Percentiles rank a stretch among this genome's conserved stretches.
phyloP scores from a whole-genome alignment of 2,329 filamentous ascomycete genomes.

The Didymella keratinophila region DNA sequence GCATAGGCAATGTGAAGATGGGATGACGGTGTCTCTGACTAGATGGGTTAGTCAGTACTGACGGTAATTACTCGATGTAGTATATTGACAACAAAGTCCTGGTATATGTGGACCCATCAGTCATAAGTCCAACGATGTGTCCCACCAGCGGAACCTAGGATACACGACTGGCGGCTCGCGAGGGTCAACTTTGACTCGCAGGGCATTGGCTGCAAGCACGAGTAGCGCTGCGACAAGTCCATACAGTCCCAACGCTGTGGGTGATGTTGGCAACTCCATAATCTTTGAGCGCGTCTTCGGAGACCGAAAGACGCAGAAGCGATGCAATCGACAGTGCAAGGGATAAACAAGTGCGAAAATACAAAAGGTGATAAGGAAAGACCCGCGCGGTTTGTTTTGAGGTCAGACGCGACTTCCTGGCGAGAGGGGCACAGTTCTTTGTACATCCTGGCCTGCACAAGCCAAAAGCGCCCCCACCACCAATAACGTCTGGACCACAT shows the following conservation, averaged over 20 bases:
- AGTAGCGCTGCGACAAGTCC: slow-evolving; percentile 19
- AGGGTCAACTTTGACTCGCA: slow-evolving; percentile 33
- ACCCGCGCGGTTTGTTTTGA: background rate
- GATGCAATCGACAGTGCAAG: background rate
- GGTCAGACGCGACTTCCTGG: background rate
- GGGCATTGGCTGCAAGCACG: slow-evolving; percentile 15
- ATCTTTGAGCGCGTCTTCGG: background rate
- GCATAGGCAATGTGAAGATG: slow-evolving; percentile 57
- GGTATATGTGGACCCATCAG: slow-evolving; percentile 46
- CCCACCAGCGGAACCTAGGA: slow-evolving; percentile 56
- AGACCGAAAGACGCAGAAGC: background rate
- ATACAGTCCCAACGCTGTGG: slow-evolving; percentile 4
- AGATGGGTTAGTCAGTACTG: background rate
- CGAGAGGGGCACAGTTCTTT: background rate
- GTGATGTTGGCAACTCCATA: background rate
- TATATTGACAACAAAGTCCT: slow-evolving; percentile 50
- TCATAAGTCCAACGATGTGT: slow-evolving; percentile 57
- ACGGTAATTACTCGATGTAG: background rate
- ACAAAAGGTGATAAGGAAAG: background rate
- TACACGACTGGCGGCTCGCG: slow-evolving; percentile 56
- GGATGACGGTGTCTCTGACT: slow-evolving; percentile 32
- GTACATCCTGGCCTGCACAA: background rate
- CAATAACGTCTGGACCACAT: background rate
- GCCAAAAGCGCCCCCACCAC: slow-evolving; percentile 11
- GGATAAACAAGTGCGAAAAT: background rate